phyloP scores from a whole-genome alignment of 2,329 filamentous ascomycete species.

The Chrysosporium queenslandicum region DNA sequence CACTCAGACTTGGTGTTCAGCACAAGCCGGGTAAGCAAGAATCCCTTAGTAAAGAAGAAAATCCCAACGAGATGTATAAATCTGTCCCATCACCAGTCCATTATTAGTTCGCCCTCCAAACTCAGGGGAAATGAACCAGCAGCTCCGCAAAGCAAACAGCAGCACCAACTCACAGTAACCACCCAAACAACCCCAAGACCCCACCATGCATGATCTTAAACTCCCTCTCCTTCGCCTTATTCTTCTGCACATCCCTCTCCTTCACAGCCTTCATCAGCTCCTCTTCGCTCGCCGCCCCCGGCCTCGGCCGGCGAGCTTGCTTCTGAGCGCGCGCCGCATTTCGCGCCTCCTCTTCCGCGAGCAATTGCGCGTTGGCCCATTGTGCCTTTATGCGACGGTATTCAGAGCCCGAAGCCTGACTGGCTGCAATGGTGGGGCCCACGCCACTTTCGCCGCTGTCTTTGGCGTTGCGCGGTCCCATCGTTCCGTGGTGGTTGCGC shows the following conservation, averaged over 20 bases:
- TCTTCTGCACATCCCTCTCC: conserved; percentile 23
- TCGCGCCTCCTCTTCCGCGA: conserved; percentile 18
- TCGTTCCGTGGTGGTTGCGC: not conserved
- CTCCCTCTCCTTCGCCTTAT: conserved; percentile 27
- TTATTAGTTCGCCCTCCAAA: not conserved
- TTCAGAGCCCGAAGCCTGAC: conserved; percentile 11
- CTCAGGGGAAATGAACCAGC: too few species aligned
- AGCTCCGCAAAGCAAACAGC: not conserved
- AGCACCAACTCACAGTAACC: conserved; percentile 32
- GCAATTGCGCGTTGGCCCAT: conserved; percentile 18
- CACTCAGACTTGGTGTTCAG: conserved; percentile 68
- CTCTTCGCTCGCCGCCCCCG: conserved; percentile 14
- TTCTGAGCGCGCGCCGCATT: conserved; percentile 9
- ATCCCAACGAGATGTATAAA: conserved; percentile 69
- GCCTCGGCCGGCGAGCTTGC: conserved; percentile 1
- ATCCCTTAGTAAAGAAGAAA: conserved; percentile 88
- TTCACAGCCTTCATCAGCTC: conserved; percentile 20
- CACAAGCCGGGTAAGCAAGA: conserved; percentile 77
- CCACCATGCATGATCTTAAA: conserved; percentile 33
- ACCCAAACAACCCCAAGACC: conserved; percentile 30
- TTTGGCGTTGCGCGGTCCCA: conserved; percentile 11
- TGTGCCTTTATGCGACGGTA: conserved; percentile 18
- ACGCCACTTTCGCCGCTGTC: not conserved
- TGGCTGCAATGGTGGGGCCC: not conserved
- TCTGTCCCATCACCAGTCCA: conserved; percentile 30